phyloP scores from a whole-genome alignment of 2,329 filamentous ascomycete genomes.

The Penicillium occitanis region DNA sequence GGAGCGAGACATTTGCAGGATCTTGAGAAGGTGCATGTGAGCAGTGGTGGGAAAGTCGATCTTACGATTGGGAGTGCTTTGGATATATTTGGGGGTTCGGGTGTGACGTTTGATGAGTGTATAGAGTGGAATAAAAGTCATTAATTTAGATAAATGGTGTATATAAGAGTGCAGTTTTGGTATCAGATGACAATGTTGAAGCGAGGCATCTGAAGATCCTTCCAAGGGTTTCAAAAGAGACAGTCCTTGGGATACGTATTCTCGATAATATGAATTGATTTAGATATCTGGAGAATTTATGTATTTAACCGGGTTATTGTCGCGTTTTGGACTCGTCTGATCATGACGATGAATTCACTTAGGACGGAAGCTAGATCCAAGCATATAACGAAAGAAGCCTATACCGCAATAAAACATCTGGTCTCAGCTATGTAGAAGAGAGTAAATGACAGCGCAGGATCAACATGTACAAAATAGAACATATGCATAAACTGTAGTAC shows the following conservation, averaged over 20 bases:
- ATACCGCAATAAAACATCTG: not conserved
- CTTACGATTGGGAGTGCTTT: conserved; percentile 94
- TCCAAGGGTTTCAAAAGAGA: not conserved
- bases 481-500: not conserved
- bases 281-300: not conserved
- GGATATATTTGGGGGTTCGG: conserved; percentile 89
- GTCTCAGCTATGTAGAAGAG: not conserved
- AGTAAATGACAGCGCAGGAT: not conserved
- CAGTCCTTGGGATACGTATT: not conserved
- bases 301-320: not conserved
- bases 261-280: not conserved
- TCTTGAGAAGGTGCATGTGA: conserved; percentile 72
- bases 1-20: conserved; percentile 83
- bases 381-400: not conserved
- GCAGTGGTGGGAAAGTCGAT: conserved; percentile 81
- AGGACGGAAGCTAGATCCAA: not conserved
- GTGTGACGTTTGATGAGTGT: conserved; percentile 85
- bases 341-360: not conserved
- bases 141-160: conserved; percentile 22
- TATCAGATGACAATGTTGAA: not conserved
- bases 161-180: not conserved
- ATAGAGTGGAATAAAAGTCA: conserved; percentile 73
- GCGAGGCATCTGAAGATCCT: not conserved
- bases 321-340: not conserved
- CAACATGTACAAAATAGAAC: conserved; percentile 1